Percentiles rank a stretch among this genome's conserved stretches.
These are phyloP conservation scores for Diospyros lotus DNA, from an alignment of 148 eudicot species.

Conservation along the genomic window DNA sequence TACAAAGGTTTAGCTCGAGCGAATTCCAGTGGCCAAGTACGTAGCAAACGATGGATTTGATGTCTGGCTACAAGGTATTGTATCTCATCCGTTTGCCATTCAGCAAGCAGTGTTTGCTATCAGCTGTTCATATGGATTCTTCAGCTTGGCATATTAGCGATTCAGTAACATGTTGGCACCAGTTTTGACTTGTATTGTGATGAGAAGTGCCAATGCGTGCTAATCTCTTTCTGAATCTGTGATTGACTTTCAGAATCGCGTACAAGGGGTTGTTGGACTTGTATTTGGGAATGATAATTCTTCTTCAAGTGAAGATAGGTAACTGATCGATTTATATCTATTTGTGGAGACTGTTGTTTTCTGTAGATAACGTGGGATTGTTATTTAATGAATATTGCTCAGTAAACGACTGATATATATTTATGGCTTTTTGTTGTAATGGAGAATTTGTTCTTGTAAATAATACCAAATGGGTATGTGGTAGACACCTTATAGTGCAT, in stretches of 20 bases:
- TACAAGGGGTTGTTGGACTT: constrained; percentile 89
- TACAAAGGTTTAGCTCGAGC: not conserved
- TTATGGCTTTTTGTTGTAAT: too few relatives aligned
- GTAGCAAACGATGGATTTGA: constrained; percentile 21
- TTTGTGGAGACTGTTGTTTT: not conserved
- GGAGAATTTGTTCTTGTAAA: too few relatives aligned
- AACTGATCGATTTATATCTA: constrained; percentile 1
- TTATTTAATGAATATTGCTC: too few relatives aligned
- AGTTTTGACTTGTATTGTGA: not conserved
- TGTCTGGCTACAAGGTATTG: constrained; percentile 31
- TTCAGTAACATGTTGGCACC: not conserved
- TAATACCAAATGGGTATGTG: too few relatives aligned
- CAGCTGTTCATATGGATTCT: not conserved
- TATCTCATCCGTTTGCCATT: not conserved
- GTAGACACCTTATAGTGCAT: too few relatives aligned
- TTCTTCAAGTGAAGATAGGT: constrained; percentile 84
- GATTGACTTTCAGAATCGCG: constrained; percentile 12
- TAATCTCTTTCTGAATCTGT: not conserved
- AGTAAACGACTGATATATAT: too few relatives aligned
- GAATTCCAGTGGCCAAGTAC: not conserved
- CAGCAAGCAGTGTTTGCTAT: not conserved
- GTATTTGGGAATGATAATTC: constrained; percentile 88
- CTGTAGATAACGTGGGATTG: not conserved
- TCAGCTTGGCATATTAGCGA: not conserved
- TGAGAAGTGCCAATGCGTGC: not conserved